Conservation (phyloP, 495 filamentous ascomycete species). For the Neurospora hispaniola region DNA sequence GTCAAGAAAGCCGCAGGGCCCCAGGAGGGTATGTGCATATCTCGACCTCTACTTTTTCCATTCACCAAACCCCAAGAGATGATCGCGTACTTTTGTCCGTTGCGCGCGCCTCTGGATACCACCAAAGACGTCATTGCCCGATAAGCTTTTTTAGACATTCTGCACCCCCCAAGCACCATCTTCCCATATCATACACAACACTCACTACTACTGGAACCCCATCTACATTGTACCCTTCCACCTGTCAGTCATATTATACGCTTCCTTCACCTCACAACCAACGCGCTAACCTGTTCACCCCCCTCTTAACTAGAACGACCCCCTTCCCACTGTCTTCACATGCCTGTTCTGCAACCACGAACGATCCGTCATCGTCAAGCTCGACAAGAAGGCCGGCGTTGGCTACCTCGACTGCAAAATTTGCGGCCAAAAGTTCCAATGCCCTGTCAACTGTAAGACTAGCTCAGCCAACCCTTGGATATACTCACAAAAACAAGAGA, state of each 20-base stretch:
- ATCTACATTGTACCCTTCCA: neutral
- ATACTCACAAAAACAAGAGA: neutral
- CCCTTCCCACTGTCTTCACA: conserved; percentile 79
- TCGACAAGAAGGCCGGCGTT: conserved; percentile 84
- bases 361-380: conserved; percentile 72
- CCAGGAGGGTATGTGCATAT: conserved; percentile 58
- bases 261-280: neutral
- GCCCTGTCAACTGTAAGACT: conserved; percentile 76
- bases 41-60: neutral
- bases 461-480: neutral
- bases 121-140: neutral
- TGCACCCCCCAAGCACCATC: neutral
- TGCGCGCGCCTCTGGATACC: neutral
- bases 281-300: neutral
- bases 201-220: neutral
- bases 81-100: neutral
- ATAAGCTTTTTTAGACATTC: neutral
- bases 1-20: conserved; percentile 67
- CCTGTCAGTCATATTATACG: neutral
- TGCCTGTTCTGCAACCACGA: conserved; percentile 99
- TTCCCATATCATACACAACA: neutral
- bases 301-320: conserved; percentile 52
- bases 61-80: neutral
- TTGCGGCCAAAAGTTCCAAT: conserved; percentile 88
- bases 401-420: conserved; percentile 81